phyloP scores from a whole-genome alignment of 2,329 filamentous ascomycete species.

The Huntiella decipiens region DNA sequence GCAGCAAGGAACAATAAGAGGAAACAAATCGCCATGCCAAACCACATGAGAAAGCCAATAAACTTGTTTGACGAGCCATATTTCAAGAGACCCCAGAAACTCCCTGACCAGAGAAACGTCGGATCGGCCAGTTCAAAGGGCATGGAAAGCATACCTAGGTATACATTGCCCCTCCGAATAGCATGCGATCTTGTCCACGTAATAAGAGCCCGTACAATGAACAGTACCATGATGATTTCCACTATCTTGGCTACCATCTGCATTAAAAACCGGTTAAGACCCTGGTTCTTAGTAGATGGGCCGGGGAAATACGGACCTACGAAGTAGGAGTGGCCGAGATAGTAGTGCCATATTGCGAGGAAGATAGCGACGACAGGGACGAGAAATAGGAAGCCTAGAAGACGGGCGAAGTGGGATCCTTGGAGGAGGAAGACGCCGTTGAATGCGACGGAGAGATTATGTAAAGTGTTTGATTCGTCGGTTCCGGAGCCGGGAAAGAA shows the following conservation, averaged over 20 bases:
- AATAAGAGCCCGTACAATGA: not conserved
- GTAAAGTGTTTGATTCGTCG: not conserved
- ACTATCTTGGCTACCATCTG: slow-evolving; percentile 1
- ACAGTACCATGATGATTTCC: not conserved
- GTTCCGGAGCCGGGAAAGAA: not conserved
- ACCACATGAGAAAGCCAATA: slow-evolving; percentile 1
- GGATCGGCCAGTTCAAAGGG: slow-evolving; percentile 1
- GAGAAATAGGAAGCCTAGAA: not conserved
- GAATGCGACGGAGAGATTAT: not conserved
- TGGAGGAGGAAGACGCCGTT: not conserved
- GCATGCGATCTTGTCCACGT: not conserved
- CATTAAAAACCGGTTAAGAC: slow-evolving; percentile 1
- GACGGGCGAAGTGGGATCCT: not conserved
- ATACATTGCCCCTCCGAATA: not conserved
- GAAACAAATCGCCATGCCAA: slow-evolving; percentile 1
- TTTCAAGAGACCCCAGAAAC: slow-evolving; percentile 2
- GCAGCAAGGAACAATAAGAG: slow-evolving; percentile 1
- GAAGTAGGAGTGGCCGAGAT: not conserved
- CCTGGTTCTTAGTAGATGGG: not conserved
- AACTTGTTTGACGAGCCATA: not conserved
- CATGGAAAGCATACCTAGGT: not conserved
- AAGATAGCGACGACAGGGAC: not conserved
- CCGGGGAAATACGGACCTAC: not conserved
- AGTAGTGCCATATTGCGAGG: not conserved
- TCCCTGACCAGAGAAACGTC: not conserved